Conservation (phyloP, 2,329 filamentous ascomycete species). For the Apiospora malaysiana region DNA sequence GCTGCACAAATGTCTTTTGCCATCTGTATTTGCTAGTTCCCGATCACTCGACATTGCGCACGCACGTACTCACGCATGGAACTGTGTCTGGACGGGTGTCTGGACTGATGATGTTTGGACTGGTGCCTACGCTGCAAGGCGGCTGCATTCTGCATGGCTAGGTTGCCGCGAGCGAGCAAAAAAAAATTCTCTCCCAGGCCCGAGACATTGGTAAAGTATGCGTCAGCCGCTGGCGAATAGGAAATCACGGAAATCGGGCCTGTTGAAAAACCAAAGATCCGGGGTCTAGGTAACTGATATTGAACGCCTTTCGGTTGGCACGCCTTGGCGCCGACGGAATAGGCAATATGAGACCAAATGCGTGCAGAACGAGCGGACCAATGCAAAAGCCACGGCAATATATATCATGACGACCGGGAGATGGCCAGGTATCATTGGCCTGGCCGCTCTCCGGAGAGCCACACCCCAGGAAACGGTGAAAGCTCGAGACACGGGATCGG, state of each 20-base stretch:
- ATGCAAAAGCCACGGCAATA: slow-evolving; percentile 2
- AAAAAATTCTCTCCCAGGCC: neutral
- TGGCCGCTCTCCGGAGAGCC: neutral
- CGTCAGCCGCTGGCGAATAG: slow-evolving; percentile 3
- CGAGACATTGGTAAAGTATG: slow-evolving; percentile 8
- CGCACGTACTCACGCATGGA: no score
- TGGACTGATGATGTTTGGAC: no score
- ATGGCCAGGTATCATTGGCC: neutral
- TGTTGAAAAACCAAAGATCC: slow-evolving; percentile 10
- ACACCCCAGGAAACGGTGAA: slow-evolving; percentile 8
- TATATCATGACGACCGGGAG: neutral
- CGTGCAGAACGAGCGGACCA: neutral
- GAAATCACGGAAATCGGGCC: neutral
- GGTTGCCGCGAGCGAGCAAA: neutral
- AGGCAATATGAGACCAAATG: slow-evolving; percentile 12
- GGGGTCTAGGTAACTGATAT: neutral
- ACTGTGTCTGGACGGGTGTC: neutral
- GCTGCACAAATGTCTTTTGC: neutral
- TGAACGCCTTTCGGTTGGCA: neutral
- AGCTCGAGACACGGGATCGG: slow-evolving; percentile 16
- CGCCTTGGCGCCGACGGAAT: slow-evolving; percentile 17
- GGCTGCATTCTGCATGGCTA: slow-evolving; percentile 9
- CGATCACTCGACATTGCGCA: neutral
- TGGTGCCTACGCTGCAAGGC: neutral
- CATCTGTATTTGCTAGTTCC: neutral